Percentiles rank a stretch among this genome's conserved stretches.
Evolutionary conservation across 208 protist genomes (phyloP).

Genomic region (Trypanosoma boissoni): DNA sequence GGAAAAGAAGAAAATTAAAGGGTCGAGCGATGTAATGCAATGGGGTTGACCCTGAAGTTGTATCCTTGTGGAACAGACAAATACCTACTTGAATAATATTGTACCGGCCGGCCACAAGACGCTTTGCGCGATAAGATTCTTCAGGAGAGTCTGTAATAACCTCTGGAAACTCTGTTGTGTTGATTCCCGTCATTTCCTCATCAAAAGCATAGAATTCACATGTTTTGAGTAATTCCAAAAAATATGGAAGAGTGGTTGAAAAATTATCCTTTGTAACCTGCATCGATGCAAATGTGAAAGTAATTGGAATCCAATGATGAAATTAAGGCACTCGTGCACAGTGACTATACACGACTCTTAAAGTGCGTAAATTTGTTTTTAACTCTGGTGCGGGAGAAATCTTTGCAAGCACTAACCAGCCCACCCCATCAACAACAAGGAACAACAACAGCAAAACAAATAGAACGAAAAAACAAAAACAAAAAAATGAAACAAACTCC

Average conservation of each 20-base stretch:
- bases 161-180: conserved; percentile 51
- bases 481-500: background rate
- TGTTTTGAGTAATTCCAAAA: conserved; percentile 52
- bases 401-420: too few species aligned
- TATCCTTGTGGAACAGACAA: conserved; percentile 65
- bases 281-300: conserved; percentile 28
- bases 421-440: background rate
- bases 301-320: background rate
- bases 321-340: too few species aligned
- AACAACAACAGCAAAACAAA: background rate
- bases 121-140: conserved; percentile 63
- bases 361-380: too few species aligned
- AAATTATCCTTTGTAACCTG: conserved; percentile 72
- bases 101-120: conserved; percentile 58
- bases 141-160: conserved; percentile 52
- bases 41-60: conserved; percentile 13
- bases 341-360: too few species aligned
- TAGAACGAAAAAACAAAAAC: background rate
- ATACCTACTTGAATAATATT: conserved; percentile 83
- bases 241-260: conserved; percentile 57
- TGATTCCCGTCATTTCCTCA: conserved; percentile 88
- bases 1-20: conserved; percentile 81
- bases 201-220: conserved; percentile 86
- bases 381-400: too few species aligned
- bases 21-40: conserved; percentile 44